Evolutionary conservation across 2,329 filamentous ascomycete genomes (phyloP).

Genomic region (Sporothrix curviconia): DNA sequence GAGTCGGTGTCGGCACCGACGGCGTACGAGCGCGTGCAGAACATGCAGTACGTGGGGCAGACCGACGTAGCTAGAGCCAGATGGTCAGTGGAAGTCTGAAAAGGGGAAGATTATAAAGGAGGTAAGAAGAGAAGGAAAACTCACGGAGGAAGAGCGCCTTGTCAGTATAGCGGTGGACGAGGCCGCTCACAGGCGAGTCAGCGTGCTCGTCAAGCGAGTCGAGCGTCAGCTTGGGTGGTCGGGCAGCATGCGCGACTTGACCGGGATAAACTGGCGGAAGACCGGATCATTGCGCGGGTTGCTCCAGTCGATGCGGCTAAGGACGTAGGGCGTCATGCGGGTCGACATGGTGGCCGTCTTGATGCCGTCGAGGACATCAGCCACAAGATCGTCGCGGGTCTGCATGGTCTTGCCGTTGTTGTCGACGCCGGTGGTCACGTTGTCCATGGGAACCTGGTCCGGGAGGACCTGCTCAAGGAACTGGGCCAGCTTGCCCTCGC

Average conservation of each 20-base stretch:
- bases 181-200: constrained; percentile 49
- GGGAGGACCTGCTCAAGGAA: constrained; percentile 48
- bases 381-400: constrained; percentile 46
- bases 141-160: constrained; percentile 56
- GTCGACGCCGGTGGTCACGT: constrained; percentile 10
- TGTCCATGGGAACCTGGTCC: constrained; percentile 37
- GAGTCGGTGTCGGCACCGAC: constrained; percentile 49
- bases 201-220: constrained; percentile 54
- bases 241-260: constrained; percentile 44
- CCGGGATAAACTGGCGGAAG: constrained; percentile 53
- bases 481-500: constrained; percentile 36
- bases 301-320: constrained; percentile 53
- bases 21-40: constrained; percentile 55
- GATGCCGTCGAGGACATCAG: constrained; percentile 48
- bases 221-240: constrained; percentile 49
- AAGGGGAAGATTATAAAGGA: neutral
- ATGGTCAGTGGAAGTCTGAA: neutral
- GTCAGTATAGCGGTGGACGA: constrained; percentile 59
- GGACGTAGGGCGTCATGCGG: constrained; percentile 53
- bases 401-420: constrained; percentile 29
- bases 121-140: constrained; percentile 15
- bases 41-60: constrained; percentile 57
- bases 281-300: constrained; percentile 54
- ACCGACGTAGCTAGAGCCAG: constrained; percentile 47
- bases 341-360: constrained; percentile 52